Evolutionary conservation across 2,329 filamentous ascomycete genomes (phyloP), one percentile per base, ranked within the genome.

Genomic region (Fusarium circinatum): DNA sequence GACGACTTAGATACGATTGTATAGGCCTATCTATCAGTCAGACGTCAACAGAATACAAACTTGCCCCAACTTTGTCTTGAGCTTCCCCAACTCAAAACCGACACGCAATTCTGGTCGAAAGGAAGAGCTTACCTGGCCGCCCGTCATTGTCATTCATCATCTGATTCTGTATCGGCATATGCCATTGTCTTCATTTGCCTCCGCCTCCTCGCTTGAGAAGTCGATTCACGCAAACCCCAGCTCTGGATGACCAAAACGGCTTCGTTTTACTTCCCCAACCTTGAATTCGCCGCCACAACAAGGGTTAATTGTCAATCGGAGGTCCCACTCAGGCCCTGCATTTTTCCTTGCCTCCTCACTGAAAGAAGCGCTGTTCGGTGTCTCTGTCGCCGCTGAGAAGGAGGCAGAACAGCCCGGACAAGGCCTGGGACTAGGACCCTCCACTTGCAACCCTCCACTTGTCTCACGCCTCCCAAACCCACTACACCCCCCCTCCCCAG

Each of bases 371-470:
- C 60, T 69, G 59, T 63, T 48, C 65, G 47, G 52, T 26, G 64
- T 56, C 52, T 65, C 51, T 56, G 48, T 61, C 68, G 57, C 52
- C 62, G 39, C 62, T 57, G 68, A 59, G 56, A 34, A 30, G 39
- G 22, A 62, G 56, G 38, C 42, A 45, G 54, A 68, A 32, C 34
- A 55, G 51, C 26, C 36, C 14, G 34, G 24, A n/a, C 51, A 55
- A 39, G 24, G 24, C 24, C 34, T 55, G 51, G 60, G 58, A 64
- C 62, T 58, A 42, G 39, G 32, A 36, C 59, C 26, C 56, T 71
- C 66, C 72, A 69, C 74, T 67, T 65, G n/a, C 62, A 57, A 65
- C 65, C 71, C 74, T 76, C 72, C 72, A 78, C 72, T 76, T 68
- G 63, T 56, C 74, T 65, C 75, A 78, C 71, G 30, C 73, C 73